phyloP scores from a whole-genome alignment of 805 yeast species.

The Candida nitratophila region DNA sequence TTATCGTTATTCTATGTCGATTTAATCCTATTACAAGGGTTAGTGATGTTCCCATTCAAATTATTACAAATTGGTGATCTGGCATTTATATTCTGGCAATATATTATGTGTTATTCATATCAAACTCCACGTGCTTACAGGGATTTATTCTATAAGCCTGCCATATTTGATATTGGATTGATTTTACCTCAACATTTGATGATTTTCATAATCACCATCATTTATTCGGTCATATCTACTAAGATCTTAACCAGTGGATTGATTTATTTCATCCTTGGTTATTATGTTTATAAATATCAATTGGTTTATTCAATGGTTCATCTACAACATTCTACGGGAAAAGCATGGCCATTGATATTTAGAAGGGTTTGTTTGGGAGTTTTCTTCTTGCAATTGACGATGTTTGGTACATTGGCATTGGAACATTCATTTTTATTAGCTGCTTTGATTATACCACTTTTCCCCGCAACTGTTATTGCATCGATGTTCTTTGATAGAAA shows the following conservation, averaged over 20 bases:
- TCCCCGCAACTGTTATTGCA: slow-evolving; percentile 37
- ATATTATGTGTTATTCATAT: slow-evolving; percentile 27
- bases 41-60: slow-evolving; percentile 55
- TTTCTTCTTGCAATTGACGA: slow-evolving; percentile 50
- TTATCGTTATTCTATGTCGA: slow-evolving; percentile 50
- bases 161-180: slow-evolving; percentile 53
- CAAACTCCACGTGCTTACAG: slow-evolving; percentile 48
- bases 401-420: slow-evolving; percentile 57
- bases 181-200: slow-evolving; percentile 56
- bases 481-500: slow-evolving; percentile 45
- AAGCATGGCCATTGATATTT: slow-evolving; percentile 60
- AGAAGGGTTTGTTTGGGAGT: slow-evolving; percentile 49
- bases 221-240: slow-evolving; percentile 55
- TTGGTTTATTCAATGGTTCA: slow-evolving; percentile 54
- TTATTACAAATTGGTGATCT: slow-evolving; percentile 51
- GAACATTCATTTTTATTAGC: slow-evolving; percentile 49
- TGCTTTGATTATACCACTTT: slow-evolving; percentile 40
- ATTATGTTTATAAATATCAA: slow-evolving; percentile 56
- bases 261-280: slow-evolving; percentile 48
- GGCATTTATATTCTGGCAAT: slow-evolving; percentile 35
- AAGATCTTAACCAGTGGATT: slow-evolving; percentile 54
- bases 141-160: slow-evolving; percentile 47
- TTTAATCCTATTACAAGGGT: slow-evolving; percentile 63
- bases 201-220: slow-evolving; percentile 50
- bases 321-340: slow-evolving; percentile 60